Conservation (phyloP, 768 basidiomycete species). For the Boletus edulis region DNA sequence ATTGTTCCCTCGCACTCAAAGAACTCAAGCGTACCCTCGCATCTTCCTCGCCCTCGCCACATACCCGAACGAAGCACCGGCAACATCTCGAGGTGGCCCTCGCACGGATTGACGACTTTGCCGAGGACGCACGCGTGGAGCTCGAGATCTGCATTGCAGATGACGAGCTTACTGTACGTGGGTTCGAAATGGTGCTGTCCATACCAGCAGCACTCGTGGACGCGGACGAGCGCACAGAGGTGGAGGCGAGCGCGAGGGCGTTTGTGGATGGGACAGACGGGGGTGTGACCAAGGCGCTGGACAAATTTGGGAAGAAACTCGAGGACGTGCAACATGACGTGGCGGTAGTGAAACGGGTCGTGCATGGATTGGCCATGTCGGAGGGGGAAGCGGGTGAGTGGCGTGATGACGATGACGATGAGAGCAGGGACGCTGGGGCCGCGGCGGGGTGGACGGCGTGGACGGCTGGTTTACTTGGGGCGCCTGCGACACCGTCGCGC, state of each 20-base stretch:
- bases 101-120: constrained; percentile 66
- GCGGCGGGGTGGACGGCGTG: constrained; percentile 41
- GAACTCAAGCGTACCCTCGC: constrained; percentile 41
- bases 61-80: not conserved
- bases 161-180: constrained; percentile 60
- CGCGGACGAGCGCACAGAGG: constrained; percentile 30
- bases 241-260: constrained; percentile 48
- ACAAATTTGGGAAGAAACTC: constrained; percentile 55
- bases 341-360: constrained; percentile 57
- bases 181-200: constrained; percentile 66
- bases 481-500: constrained; percentile 34
- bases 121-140: constrained; percentile 79
- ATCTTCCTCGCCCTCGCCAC: constrained; percentile 3
- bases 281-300: constrained; percentile 36
- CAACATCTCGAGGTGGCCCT: constrained; percentile 49
- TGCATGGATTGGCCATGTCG: constrained; percentile 41
- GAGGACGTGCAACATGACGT: constrained; percentile 78
- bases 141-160: constrained; percentile 77
- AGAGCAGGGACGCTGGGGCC: not conserved
- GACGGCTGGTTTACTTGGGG: constrained; percentile 53
- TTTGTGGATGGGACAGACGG: constrained; percentile 29
- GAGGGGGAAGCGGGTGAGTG: not conserved
- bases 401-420: not conserved
- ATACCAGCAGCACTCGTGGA: constrained; percentile 47
- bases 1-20: constrained; percentile 67